A percentile compares a stretch with the other conserved stretches of the same genome.
These are phyloP conservation scores for Sporobolomyces phaffii DNA, from an alignment of 768 basidiomycete genomes.

Conservation along the genomic window DNA sequence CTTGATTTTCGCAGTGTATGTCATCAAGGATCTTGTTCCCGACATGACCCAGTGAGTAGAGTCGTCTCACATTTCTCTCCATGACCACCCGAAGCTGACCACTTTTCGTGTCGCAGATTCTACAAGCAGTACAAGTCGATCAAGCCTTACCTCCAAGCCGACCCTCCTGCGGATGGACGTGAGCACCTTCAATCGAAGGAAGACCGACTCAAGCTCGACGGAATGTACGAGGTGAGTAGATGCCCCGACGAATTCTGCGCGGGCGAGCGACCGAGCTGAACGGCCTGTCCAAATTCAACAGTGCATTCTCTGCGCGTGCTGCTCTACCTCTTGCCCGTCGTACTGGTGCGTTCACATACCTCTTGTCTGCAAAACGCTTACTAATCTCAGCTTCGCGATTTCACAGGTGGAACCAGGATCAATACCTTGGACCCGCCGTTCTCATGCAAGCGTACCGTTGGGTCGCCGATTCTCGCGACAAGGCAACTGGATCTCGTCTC, in stretches of 20 bases:
- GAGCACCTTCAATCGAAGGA: constrained; percentile 86
- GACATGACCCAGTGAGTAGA: constrained; percentile 50
- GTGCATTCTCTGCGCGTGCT: constrained; percentile 74
- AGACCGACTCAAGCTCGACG: constrained; percentile 90
- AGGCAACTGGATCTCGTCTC: constrained; percentile 69
- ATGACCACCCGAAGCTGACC: constrained; percentile 51
- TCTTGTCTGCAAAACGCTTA: constrained; percentile 4
- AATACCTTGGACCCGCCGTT: constrained; percentile 94
- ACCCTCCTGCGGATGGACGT: constrained; percentile 32
- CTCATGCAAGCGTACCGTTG: constrained; percentile 67
- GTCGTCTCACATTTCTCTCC: neutral
- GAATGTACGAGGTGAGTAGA: constrained; percentile 71
- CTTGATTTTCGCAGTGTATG: constrained; percentile 74
- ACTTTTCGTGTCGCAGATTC: constrained; percentile 59
- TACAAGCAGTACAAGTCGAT: constrained; percentile 99
- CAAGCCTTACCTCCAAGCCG: constrained; percentile 56
- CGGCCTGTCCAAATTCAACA: neutral
- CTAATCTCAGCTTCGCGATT: neutral
- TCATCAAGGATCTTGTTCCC: constrained; percentile 95
- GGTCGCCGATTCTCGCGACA: constrained; percentile 93
- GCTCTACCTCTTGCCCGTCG: constrained; percentile 92
- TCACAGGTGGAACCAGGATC: constrained; percentile 98
- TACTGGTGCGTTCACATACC: constrained; percentile 9
- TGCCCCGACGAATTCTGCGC: neutral
- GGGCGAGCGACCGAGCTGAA: neutral